Conservation (phyloP, 495 filamentous ascomycete species). For the Niebla homalea region DNA sequence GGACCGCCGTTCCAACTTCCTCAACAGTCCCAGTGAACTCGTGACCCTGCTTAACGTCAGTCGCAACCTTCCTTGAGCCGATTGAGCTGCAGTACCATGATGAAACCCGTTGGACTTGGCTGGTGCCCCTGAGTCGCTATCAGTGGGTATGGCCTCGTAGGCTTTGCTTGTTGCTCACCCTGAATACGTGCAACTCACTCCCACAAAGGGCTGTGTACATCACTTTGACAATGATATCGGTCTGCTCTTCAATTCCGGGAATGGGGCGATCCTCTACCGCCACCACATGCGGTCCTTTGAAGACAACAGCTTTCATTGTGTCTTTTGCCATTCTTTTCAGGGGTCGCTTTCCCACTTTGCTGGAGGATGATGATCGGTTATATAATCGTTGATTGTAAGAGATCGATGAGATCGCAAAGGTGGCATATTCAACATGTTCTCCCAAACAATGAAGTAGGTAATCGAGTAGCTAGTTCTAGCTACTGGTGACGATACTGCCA, state of each 20-base stretch:
- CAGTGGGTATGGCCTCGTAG: background rate
- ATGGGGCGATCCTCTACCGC: constrained; percentile 36
- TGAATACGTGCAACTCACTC: constrained; percentile 84
- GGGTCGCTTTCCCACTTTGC: background rate
- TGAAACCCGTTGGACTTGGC: constrained; percentile 34
- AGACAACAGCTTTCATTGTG: constrained; percentile 37
- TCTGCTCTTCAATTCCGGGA: constrained; percentile 49
- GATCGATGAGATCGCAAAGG: too few species aligned
- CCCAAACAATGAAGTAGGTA: too few species aligned
- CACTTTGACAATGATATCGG: constrained; percentile 78
- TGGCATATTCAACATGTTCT: too few species aligned
- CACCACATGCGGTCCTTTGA: constrained; percentile 34
- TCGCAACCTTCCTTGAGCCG: background rate
- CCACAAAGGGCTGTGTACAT: constrained; percentile 56
- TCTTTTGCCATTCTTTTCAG: constrained; percentile 16
- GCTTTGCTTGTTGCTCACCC: constrained; percentile 46
- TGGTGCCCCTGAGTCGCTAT: constrained; percentile 11
- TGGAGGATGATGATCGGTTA: too few species aligned
- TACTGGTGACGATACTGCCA: too few species aligned
- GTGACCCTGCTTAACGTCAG: constrained; percentile 23
- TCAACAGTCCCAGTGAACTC: constrained; percentile 71
- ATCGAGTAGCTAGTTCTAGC: too few species aligned
- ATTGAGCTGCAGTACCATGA: constrained; percentile 34
- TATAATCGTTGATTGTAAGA: too few species aligned
- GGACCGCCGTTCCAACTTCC: constrained; percentile 53